Percentiles rank a stretch among this genome's conserved stretches.
Conservation (phyloP, 1,139 yeast genomes). For the Yamadazyma membranifaciens region DNA sequence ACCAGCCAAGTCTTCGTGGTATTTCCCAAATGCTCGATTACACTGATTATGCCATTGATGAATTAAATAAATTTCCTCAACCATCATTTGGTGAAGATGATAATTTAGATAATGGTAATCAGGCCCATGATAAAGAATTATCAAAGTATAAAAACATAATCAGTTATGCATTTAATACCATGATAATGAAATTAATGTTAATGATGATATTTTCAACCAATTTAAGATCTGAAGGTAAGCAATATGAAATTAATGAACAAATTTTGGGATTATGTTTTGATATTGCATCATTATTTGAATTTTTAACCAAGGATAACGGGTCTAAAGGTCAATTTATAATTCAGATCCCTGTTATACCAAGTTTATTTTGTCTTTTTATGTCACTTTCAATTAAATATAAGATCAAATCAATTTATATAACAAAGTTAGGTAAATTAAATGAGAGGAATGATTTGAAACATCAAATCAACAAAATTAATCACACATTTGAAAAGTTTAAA, state of each 20-base stretch:
- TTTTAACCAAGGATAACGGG: not conserved
- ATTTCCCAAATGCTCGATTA: not conserved
- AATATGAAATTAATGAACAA: slow-evolving; percentile 7
- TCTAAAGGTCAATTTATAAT: slow-evolving; percentile 2
- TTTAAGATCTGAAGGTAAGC: not conserved
- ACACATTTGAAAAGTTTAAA: slow-evolving; percentile 11
- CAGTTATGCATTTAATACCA: not conserved
- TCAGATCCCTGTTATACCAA: slow-evolving; percentile 14
- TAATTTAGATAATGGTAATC: not conserved
- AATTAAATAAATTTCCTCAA: not conserved
- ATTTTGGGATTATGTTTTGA: not conserved
- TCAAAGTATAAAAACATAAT: not conserved
- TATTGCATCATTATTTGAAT: not conserved
- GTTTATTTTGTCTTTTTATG: slow-evolving; percentile 12
- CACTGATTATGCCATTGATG: not conserved
- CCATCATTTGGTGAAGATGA: not conserved
- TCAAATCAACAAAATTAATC: slow-evolving; percentile 7
- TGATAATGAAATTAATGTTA: slow-evolving; percentile 3
- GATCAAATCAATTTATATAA: slow-evolving; percentile 13
- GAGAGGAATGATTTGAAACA: slow-evolving; percentile 10
- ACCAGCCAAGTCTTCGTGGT: slow-evolving; percentile 10
- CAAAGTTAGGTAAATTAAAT: slow-evolving; percentile 10
- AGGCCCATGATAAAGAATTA: not conserved
- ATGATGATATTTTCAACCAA: slow-evolving; percentile 1
- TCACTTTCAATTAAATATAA: slow-evolving; percentile 14